These are phyloP conservation scores for Daldinia loculata DNA, from an alignment of 495 filamentous ascomycete species.

Conservation along the genomic window DNA sequence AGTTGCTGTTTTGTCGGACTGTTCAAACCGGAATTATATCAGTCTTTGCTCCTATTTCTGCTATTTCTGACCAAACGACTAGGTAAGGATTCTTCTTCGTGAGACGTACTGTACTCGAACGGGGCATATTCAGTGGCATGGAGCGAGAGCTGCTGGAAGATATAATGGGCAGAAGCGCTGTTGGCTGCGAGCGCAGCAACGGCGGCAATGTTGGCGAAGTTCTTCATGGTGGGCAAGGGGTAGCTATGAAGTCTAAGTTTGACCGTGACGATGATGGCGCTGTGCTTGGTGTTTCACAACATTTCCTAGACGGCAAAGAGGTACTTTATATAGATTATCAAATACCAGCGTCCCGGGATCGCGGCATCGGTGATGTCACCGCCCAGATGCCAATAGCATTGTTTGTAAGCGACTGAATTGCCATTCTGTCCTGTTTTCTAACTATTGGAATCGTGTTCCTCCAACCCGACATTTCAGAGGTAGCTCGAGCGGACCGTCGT, in stretches of 20 bases:
- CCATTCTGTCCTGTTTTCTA: conserved; percentile 23
- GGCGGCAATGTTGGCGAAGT: conserved; percentile 39
- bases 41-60: neutral
- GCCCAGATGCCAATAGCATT: neutral
- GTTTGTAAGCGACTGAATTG: neutral
- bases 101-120: conserved; percentile 45
- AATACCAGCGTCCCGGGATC: conserved; percentile 14
- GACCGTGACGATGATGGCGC: conserved; percentile 8
- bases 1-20: conserved; percentile 59
- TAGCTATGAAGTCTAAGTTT: conserved; percentile 6
- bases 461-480: conserved; percentile 11
- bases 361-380: conserved; percentile 31
- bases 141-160: conserved; percentile 44
- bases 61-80: neutral
- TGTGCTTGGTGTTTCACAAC: conserved; percentile 14
- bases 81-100: neutral
- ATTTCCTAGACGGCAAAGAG: conserved; percentile 4
- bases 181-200: conserved; percentile 39
- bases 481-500: conserved; percentile 35
- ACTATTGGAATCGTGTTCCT: conserved; percentile 21
- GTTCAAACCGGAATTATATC: conserved; percentile 8
- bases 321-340: conserved; percentile 34
- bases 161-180: conserved; percentile 44
- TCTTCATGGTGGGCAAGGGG: conserved; percentile 37
- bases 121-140: conserved; percentile 34